Base-by-base conservation (phyloP, 2,329 filamentous ascomycete genomes). In the Metarhizium brunneum region DNA sequence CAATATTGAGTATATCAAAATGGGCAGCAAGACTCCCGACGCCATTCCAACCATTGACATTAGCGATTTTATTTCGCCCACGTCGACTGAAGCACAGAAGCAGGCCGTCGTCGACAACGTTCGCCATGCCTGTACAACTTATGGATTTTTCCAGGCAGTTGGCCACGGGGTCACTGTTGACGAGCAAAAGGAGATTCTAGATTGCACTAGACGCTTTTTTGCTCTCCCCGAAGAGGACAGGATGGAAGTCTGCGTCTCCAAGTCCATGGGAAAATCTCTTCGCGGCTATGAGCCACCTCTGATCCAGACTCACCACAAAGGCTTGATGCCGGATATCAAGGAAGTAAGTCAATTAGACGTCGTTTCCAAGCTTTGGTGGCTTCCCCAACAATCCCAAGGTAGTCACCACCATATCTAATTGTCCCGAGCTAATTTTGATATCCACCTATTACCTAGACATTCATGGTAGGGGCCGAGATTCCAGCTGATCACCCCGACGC, bases 71-170 rank as follows among this genome's bases (percentile, higher is more conserved):
- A 56, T 62, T 14, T 53, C 47, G 0, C 53, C 61, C 25, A 60
- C 59, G 25, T 50, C 65, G 8, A 58, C 63, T 1, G 60, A 60
- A 13, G 54, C 58, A 35, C 56, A 53, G 14, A 58, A 62, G 32
- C 53, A 52, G 6, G 54, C 57, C 14, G 65, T 66, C n/a, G 63
- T 67, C 8, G 59, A 66, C 5, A 57, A 58, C 7, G 58, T 66
- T 50, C 59, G 61, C 11, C 57, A 66, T 42, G 66, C 66, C 5
- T 65, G 60, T 54, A 61, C 59, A 1, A 65, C 55, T 1, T 68
- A 67, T 32, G 67, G 66, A 16, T 69, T 69, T 60, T 68, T 69
- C 55, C 63, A 66, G 42, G 62, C 66, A 1, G 58, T 64, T 43
- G 66, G 65, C 2, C 66, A 68, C 47, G 67, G 67, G 2, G 58